Base-by-base conservation (phyloP, 2,329 filamentous ascomycete species). In the Rhinocladiella mackenziei region DNA sequence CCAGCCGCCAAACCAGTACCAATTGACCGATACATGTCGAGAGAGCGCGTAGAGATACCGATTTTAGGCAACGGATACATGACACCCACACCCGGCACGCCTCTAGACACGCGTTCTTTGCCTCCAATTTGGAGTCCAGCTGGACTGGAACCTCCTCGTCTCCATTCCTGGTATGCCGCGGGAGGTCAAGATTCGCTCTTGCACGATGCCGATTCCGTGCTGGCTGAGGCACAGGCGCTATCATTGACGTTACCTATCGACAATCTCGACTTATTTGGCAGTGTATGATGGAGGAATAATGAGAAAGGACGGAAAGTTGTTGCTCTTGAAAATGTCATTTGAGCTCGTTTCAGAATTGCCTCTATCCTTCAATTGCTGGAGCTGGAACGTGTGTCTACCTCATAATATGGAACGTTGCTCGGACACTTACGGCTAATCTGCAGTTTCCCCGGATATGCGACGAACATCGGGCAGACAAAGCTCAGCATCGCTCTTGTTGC, bases 181-280 rank as follows among this genome's bases (percentile, higher is more conserved):
- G 23, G 23, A n/a, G 23, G 36, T 13, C 35, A 36, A n/a, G 37
- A 44, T 39, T 39, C 45, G 8, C 39, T 35, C 13, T 32, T 34
- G 5, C 45, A 39, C 17, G 45, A 48, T 32, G 40, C 40, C 10
- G 45, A 48, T 30, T 48, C 31, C 20, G 40, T 48, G 11, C 37
- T 48, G 3, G 45, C 45, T 6, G 45, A 48, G 15, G 45, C 45
- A 3, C 45, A 48, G 20, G 45, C 45, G 3, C 40, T 48, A 17
- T 35, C 45, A 7, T 26, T 48, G 40, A 35, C 36, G 4, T 35
- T 44, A 11, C 45, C 45, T 3, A 48, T 48, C n/a, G n/a, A n/a
- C n/a, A n/a, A n/a, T n/a, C n/a, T n/a, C n/a, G n/a, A n/a, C n/a
- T n/a, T n/a, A n/a, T n/a, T n/a, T n/a, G n/a, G n/a, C n/a, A n/a